Evolutionary conservation across 345 rosid genomes (phyloP), one percentile per base, ranked within the genome.

Genomic region (Isatis tinctoria): DNA sequence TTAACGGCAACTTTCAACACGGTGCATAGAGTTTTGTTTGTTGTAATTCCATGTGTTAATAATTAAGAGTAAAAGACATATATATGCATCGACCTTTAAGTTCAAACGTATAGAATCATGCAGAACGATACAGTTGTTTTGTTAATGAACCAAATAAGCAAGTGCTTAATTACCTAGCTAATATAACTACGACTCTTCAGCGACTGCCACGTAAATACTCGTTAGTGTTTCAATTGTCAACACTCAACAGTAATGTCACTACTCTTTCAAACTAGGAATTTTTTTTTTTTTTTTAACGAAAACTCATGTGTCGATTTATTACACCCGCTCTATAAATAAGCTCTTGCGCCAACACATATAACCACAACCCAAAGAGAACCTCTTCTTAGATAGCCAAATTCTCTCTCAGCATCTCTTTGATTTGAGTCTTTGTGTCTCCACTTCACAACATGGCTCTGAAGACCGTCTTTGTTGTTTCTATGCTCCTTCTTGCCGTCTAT

Each of bases 371-470:
- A 26, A 49, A 24, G 9, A 24, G 41, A 20, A 27, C 3, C 6
- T 61, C 37, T 4, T 43, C 53, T 74, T 60, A 52, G 0, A 6
- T 64, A 39, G 26, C 16, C 12, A 40, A 14, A 11, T 32, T 53
- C 30, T 10, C 70, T 30, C n/a, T 51, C 54, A 9, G 4, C 26
- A 24, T 22, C n/a, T 59, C 7, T 33, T 6, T 33, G n/a, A 13
- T 67, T 54, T 22, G 10, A 49, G 17, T 61, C 43, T 37, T 37
- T 47, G 60, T 36, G 49, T 13, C 63, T 52, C n/a, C 26, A 51
- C 45, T 60, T 11, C 56, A 51, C 53, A 54, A 40, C 28, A 75
- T 74, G 79, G 74, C 69, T 75, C 35, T 68, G 48, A 68, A 68
- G 22, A 22, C 69, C 7, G 16, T 60, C 16, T 60, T 68, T 13